Evolutionary conservation across 176 grass and related monocot species (phyloP).

Genomic region (Dendrocalamus sinicus): DNA sequence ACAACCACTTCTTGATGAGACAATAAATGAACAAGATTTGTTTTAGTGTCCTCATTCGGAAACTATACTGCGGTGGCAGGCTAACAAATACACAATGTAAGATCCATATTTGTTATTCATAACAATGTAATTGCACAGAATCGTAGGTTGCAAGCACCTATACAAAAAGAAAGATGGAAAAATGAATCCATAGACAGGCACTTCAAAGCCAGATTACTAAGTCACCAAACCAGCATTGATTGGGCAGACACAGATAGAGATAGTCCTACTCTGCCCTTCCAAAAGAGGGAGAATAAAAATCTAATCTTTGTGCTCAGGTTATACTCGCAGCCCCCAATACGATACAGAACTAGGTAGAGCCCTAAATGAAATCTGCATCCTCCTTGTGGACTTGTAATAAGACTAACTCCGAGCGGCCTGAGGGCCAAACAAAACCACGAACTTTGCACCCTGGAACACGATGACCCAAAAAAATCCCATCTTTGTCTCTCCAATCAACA

Average conservation of each 20-base stretch:
- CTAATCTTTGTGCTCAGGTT: background rate
- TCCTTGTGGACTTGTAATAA: background rate
- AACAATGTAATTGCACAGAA: background rate
- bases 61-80: background rate
- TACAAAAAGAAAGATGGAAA: background rate
- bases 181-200: background rate
- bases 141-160: background rate
- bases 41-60: background rate
- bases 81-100: constrained; percentile 6
- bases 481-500: constrained; percentile 1
- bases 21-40: background rate
- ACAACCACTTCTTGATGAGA: background rate
- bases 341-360: background rate
- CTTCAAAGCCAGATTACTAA: constrained; percentile 2
- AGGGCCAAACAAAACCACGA: background rate
- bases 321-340: background rate
- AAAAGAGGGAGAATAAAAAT: constrained; percentile 24
- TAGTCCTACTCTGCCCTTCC: background rate
- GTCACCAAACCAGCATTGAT: constrained; percentile 36
- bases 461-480: background rate
- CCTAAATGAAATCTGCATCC: too few species aligned
- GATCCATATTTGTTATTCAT: background rate
- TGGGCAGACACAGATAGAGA: constrained; percentile 4
- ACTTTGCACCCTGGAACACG: background rate
- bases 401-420: background rate